Percentiles rank a stretch among this genome's conserved stretches.
These are phyloP conservation scores for Nicotiana undulata DNA, from an alignment of 257 asterid species.

Conservation along the genomic window DNA sequence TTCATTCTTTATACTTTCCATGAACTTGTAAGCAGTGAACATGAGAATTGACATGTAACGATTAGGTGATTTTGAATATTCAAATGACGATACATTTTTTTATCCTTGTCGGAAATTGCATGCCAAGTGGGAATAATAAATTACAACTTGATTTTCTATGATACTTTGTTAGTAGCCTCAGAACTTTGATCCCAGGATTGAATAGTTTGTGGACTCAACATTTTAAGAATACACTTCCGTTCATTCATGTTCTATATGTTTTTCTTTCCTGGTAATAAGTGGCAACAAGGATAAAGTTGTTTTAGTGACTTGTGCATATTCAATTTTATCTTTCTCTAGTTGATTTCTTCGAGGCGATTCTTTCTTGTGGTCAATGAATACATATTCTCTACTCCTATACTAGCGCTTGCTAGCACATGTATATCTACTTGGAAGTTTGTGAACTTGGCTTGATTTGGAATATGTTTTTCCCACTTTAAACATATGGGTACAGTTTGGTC, in stretches of 20 bases:
- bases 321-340: background rate
- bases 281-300: background rate
- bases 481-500: background rate
- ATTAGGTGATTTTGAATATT: background rate
- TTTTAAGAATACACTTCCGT: background rate
- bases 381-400: background rate
- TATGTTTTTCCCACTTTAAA: background rate
- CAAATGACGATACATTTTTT: background rate
- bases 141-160: background rate
- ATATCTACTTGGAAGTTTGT: background rate
- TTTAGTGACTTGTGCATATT: background rate
- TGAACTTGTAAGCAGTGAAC: constrained; percentile 1
- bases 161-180: background rate
- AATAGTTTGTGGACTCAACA: background rate
- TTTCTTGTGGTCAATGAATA: background rate
- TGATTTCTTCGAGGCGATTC: background rate
- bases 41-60: background rate
- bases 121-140: background rate
- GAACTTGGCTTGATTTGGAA: background rate
- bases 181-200: background rate
- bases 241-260: background rate
- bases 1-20: background rate
- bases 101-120: background rate
- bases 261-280: background rate
- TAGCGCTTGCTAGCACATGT: background rate